Evolutionary conservation across 352 stramenopile genomes (phyloP), one percentile per base, ranked within the genome.

Genomic region (Pythium rishiriense): DNA sequence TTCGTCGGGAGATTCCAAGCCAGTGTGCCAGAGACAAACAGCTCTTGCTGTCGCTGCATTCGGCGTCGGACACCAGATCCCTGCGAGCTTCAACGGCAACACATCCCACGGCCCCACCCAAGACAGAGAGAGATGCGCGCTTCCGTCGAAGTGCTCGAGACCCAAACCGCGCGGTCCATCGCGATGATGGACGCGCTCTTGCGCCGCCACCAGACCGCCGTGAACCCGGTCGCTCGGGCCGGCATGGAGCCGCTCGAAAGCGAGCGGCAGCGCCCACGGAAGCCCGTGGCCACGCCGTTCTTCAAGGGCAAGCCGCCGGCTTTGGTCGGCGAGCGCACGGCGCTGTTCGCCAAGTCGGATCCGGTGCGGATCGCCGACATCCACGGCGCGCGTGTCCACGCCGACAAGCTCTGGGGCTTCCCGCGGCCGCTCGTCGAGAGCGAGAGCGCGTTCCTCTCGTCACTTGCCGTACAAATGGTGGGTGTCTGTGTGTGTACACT

Each of bases 381-480:
- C 64, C 29, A 66, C 28, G 58, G 37, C 26, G 46, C 58, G 3
- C 49, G 64, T n/a, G 24, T 59, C 31, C 64, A 26, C 26, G 58
- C 50, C 3, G 49, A 63, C 19, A 70, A 50, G 42, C 5, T 73
- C 11, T 68, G 52, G 52, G 70, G 70, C n/a, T 75, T 78, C 47
- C 60, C 55, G 3, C 55, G 43, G 26, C 29, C 49, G 25, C 58
- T 78, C 25, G 62, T 78, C 14, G 37, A 67, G 22, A 63, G 70
- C 43, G 70, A 78, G 46, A 48, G 52, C n/a, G 45, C 43, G 29
- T 75, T 66, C 52, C 39, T 78, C 28, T 70, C 69, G 24, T 68
- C 70, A 6, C 70, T 78, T 31, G 67, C 70, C 9, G 21, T 62
- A 11, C 70, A 78, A 70, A 78, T 78, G 70, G 70, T 78, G 46